Conservation (phyloP, 495 filamentous ascomycete species). For the Lepraria neglecta region DNA sequence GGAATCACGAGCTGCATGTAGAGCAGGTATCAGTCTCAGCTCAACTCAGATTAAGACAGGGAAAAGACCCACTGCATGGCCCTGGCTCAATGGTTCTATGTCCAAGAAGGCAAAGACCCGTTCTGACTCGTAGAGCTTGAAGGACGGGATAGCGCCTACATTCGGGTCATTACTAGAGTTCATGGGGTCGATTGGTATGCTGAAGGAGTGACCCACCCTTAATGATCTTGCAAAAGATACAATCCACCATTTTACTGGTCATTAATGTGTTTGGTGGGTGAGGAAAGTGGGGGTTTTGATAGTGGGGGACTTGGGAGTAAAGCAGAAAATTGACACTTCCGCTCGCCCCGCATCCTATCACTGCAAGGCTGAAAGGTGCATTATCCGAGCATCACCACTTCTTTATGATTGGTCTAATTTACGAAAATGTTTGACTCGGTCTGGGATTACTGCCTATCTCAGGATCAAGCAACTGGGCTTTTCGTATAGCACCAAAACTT, state of each 20-base stretch:
- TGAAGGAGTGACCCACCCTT: conserved; percentile 52
- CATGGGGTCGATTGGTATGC: neutral
- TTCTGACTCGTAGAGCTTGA: conserved; percentile 90
- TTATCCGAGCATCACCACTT: neutral
- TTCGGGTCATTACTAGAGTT: conserved; percentile 15
- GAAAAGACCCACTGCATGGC: conserved; percentile 61
- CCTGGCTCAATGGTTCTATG: conserved; percentile 77
- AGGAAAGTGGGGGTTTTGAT: neutral
- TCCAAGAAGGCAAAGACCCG: conserved; percentile 96
- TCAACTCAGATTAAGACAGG: too few relatives aligned
- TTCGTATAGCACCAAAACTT: too few relatives aligned
- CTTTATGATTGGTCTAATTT: too few relatives aligned
- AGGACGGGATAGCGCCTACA: conserved; percentile 84
- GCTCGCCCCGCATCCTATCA: neutral
- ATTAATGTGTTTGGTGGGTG: neutral
- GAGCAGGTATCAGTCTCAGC: neutral
- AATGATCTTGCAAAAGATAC: conserved; percentile 98
- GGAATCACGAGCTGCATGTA: conserved; percentile 79
- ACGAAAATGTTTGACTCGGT: too few relatives aligned
- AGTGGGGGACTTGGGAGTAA: neutral
- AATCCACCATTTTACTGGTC: conserved; percentile 46
- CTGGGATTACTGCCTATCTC: too few relatives aligned
- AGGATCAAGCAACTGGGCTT: too few relatives aligned
- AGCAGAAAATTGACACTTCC: conserved; percentile 1
- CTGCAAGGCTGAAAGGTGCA: neutral